These are phyloP conservation scores for Pelargonium citronellum DNA, from an alignment of 441 rosid genomes.

Conservation along the genomic window DNA sequence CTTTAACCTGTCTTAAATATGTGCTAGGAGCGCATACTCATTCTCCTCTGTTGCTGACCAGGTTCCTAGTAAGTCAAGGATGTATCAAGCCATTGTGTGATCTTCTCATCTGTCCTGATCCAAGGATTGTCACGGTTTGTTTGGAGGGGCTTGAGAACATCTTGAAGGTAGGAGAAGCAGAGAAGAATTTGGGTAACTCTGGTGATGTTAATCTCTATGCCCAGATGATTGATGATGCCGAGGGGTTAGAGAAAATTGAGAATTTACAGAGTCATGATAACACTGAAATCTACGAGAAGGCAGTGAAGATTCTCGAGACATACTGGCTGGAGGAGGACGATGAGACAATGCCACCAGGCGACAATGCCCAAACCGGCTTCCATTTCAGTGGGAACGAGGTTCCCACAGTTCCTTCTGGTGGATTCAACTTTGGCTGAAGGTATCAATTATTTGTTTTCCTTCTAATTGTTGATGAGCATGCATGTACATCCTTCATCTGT, in stretches of 20 bases:
- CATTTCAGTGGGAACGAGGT: conserved; percentile 54
- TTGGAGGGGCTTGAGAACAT: conserved; percentile 83
- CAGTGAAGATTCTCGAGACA: conserved; percentile 70
- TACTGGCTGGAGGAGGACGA: conserved; percentile 85
- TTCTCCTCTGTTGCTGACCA: conserved; percentile 14
- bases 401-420: conserved; percentile 65
- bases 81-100: conserved; percentile 84
- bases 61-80: conserved; percentile 68
- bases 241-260: conserved; percentile 22
- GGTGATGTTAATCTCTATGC: conserved; percentile 18
- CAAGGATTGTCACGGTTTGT: conserved; percentile 77
- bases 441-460: conserved; percentile 2
- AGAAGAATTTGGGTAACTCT: conserved; percentile 11
- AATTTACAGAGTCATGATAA: conserved; percentile 20
- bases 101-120: conserved; percentile 77
- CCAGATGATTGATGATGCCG: conserved; percentile 20
- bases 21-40: neutral
- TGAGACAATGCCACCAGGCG: conserved; percentile 61
- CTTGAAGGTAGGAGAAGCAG: conserved; percentile 68
- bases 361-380: conserved; percentile 47
- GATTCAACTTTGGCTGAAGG: conserved; percentile 78
- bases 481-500: neutral
- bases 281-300: conserved; percentile 28
- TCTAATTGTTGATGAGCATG: neutral
- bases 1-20: neutral